These are phyloP conservation scores for Trichophyton verrucosum DNA, from an alignment of 2,329 filamentous ascomycete genomes.

Conservation along the genomic window DNA sequence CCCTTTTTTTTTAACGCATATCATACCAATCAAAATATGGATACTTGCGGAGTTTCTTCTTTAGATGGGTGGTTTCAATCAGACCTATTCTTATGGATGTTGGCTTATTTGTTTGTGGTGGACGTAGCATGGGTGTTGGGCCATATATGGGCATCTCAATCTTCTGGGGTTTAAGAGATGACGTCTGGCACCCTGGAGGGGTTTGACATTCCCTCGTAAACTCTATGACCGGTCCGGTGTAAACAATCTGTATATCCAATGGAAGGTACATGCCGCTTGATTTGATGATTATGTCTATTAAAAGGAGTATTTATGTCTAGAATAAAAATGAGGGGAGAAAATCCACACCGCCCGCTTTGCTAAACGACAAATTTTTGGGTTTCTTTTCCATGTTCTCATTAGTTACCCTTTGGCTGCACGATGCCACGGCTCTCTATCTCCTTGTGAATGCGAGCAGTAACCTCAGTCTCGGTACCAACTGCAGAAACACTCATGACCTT, in stretches of 20 bases:
- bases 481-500: slow-evolving; percentile 73
- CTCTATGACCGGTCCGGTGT: background rate
- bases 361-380: background rate
- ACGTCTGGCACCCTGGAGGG: no score
- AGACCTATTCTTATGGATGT: background rate
- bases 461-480: slow-evolving; percentile 52
- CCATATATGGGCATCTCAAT: background rate
- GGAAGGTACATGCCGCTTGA: background rate
- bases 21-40: slow-evolving; percentile 3
- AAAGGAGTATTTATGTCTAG: background rate
- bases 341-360: background rate
- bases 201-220: no score
- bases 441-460: slow-evolving; percentile 44
- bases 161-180: background rate
- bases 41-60: slow-evolving; percentile 1
- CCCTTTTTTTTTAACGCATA: background rate
- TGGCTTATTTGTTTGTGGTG: background rate
- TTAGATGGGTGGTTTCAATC: background rate
- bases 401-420: slow-evolving; percentile 15
- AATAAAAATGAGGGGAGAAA: slow-evolving; percentile 3
- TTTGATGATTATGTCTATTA: background rate
- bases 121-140: background rate
- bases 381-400: background rate
- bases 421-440: slow-evolving; percentile 36
- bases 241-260: background rate